phyloP scores from a whole-genome alignment of 257 asterid genomes.

The Solanum infundibuliforme region DNA sequence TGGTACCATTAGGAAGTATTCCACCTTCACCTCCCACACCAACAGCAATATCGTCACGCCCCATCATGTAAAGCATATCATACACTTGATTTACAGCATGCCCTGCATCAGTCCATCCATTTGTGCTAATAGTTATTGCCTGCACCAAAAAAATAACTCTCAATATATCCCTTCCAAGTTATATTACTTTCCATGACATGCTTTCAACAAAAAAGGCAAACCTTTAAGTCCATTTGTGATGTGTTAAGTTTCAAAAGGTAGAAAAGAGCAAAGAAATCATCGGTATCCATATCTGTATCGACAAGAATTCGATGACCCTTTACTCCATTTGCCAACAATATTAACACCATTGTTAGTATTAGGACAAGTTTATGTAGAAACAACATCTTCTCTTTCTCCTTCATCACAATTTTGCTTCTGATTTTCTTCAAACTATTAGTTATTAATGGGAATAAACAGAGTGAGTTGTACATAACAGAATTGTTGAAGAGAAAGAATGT shows the following conservation, averaged over 20 bases:
- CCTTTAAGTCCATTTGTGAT: conserved; percentile 71
- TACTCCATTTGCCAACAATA: not conserved
- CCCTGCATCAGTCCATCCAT: conserved; percentile 75
- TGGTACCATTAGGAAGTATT: conserved; percentile 59
- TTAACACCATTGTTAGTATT: not conserved
- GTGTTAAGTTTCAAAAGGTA: conserved; percentile 72
- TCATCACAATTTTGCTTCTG: not conserved
- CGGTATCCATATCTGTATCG: conserved; percentile 83
- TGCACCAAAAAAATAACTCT: conserved; percentile 14
- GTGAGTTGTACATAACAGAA: not conserved
- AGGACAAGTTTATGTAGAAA: not conserved
- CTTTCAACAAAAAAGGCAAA: not conserved
- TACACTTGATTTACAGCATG: conserved; percentile 76
- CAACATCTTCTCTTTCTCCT: not conserved
- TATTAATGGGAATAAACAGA: not conserved
- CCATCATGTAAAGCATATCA: conserved; percentile 89
- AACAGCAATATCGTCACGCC: conserved; percentile 70
- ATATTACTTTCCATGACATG: not conserved
- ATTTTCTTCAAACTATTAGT: not conserved
- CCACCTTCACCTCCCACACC: conserved; percentile 95
- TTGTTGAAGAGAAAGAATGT: not conserved
- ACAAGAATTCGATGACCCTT: conserved; percentile 50
- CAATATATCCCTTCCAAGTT: not conserved
- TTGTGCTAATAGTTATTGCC: conserved; percentile 71
- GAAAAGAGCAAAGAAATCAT: conserved; percentile 78